Evolutionary conservation across 2,329 filamentous ascomycete species (phyloP).

Genomic region (Aureobasidium sp.): DNA sequence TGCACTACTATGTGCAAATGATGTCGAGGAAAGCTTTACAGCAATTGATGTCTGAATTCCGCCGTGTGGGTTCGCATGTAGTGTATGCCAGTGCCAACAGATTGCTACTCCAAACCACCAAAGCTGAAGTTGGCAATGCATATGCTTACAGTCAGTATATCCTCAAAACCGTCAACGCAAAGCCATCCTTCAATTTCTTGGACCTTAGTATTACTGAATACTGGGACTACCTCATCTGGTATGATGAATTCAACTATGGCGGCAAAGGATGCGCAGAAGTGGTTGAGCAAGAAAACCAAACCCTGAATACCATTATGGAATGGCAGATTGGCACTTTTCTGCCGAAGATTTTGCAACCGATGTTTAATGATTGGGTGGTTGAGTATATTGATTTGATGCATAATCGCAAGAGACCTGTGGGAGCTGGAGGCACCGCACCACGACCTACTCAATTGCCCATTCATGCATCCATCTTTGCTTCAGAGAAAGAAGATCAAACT

Average conservation of each 20-base stretch:
- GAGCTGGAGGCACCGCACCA: conserved; percentile 34
- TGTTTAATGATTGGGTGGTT: conserved; percentile 86
- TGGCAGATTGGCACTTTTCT: conserved; percentile 95
- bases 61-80: conserved; percentile 86
- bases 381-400: conserved; percentile 97
- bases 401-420: conserved; percentile 59
- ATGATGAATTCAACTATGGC: conserved; percentile 98
- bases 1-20: conserved; percentile 98
- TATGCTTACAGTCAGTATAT: conserved; percentile 98
- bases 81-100: conserved; percentile 90
- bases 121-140: conserved; percentile 91
- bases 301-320: conserved; percentile 88
- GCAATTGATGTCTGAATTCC: conserved; percentile 94
- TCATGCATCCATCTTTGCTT: conserved; percentile 43
- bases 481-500: conserved; percentile 50
- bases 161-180: conserved; percentile 90
- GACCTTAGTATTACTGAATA: conserved; percentile 97
- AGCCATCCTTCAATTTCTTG: conserved; percentile 93
- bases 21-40: conserved; percentile 97
- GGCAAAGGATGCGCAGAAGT: conserved; percentile 85
- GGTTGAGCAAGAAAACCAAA: conserved; percentile 64
- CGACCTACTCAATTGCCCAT: conserved; percentile 53
- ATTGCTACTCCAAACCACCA: conserved; percentile 87
- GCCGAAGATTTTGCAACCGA: conserved; percentile 66
- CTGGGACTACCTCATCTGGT: conserved; percentile 99